Conservation (phyloP, 1,284 basidiomycete genomes). For the Trametes hirsuta region DNA sequence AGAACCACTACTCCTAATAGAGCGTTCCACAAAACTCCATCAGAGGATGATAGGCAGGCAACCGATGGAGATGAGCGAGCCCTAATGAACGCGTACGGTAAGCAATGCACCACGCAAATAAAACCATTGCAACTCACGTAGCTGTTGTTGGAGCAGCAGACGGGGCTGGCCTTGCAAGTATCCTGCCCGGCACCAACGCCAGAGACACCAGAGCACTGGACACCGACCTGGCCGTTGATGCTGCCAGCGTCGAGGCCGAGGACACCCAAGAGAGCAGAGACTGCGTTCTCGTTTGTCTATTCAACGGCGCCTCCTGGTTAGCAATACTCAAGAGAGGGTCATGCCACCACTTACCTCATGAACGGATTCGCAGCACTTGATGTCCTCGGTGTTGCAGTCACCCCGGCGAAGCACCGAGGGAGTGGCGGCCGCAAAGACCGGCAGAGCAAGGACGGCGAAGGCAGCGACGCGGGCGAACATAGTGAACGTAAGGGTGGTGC, state of each 20-base stretch:
- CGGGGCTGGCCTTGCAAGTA: constrained; percentile 38
- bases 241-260: constrained; percentile 10
- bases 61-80: constrained; percentile 27
- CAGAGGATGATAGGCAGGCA: constrained; percentile 28
- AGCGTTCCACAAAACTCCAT: neutral
- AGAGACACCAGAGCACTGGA: constrained; percentile 29
- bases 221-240: constrained; percentile 24
- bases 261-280: constrained; percentile 22
- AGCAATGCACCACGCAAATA: neutral
- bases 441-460: constrained; percentile 28
- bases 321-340: too few species aligned
- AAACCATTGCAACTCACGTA: constrained; percentile 34
- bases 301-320: neutral
- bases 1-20: neutral
- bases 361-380: constrained; percentile 37
- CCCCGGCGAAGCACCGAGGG: constrained; percentile 21
- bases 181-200: constrained; percentile 28
- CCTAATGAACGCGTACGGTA: constrained; percentile 5
- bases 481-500: constrained; percentile 17
- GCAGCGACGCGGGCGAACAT: constrained; percentile 26
- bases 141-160: constrained; percentile 34
- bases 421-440: constrained; percentile 31
- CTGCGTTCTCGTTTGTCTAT: constrained; percentile 23
- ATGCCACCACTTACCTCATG: constrained; percentile 16
- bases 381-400: constrained; percentile 33